A percentile compares a stretch with the other conserved stretches of the same genome.
phyloP scores from a whole-genome alignment of 306 rosid genomes.

The Rosa rugosa region DNA sequence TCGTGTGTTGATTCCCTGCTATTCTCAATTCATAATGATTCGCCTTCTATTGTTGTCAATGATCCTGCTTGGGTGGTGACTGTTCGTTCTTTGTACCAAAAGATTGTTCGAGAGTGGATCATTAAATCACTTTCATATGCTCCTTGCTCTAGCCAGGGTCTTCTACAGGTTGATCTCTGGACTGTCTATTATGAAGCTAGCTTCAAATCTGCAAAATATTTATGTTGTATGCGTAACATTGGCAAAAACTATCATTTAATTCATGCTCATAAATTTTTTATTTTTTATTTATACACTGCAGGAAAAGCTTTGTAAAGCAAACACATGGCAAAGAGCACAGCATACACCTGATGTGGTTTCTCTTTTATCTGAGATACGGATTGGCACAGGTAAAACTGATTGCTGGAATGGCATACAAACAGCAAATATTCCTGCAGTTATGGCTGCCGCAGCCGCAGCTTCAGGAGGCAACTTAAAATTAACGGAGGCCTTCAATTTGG shows the following conservation, averaged over 20 bases:
- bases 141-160: conserved; percentile 99
- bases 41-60: conserved; percentile 66
- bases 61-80: conserved; percentile 93
- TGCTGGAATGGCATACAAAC: conserved; percentile 79
- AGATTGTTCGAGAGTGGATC: conserved; percentile 95
- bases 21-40: conserved; percentile 81
- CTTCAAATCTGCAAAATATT: background rate
- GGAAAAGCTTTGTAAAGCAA: conserved; percentile 94
- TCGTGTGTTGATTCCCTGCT: conserved; percentile 79
- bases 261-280: background rate
- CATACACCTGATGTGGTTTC: conserved; percentile 89
- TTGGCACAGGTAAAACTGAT: conserved; percentile 89
- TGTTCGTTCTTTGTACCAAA: conserved; percentile 82
- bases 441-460: conserved; percentile 98
- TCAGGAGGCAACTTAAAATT: conserved; percentile 89
- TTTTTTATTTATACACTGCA: conserved; percentile 37
- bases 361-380: conserved; percentile 89
- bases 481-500: conserved; percentile 88
- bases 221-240: background rate
- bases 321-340: conserved; percentile 92
- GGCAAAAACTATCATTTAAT: background rate
- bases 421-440: conserved; percentile 90
- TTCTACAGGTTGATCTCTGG: conserved; percentile 73
- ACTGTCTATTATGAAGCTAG: conserved; percentile 24
- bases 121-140: conserved; percentile 86